Evolutionary conservation across 257 asterid species (phyloP), one percentile per base, ranked within the genome.

Genomic region (Hygrophila difformis): DNA sequence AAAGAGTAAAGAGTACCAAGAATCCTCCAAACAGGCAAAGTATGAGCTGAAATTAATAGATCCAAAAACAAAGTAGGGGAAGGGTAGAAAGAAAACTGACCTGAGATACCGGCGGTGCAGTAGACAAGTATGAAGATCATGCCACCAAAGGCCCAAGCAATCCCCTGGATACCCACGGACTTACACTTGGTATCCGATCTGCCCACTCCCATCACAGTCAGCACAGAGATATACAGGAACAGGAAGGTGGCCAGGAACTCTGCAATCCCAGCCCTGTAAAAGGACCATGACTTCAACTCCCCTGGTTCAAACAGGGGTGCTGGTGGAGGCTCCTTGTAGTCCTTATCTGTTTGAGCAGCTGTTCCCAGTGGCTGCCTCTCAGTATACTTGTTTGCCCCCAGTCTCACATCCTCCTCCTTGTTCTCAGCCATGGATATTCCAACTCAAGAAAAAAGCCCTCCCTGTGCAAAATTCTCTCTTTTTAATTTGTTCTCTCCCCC

Each of bases 121-220:
- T 72, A 72, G 18, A 72, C 79, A 52, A 72, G 79, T 5, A 75
- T 75, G 64, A 72, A 72, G 40, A 72, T 72, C 79, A 72, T 72
- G 39, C 79, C 79, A 53, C 79, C 79, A 64, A 72, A 72, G 29
- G 79, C 67, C 79, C 79, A 72, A 43, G 79, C 79, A 56, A 72
- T 63, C 1, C 79, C 79, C 55, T 72, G 79, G 41, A 67, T 67
- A 18, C 79, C 79, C 24, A 72, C 79, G 44, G 79, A 72, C 1
- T 65, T 61, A 41, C 79, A 72, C 57, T 62, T 56, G 43, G 37
- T 60, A 1, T 57, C 52, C n/a, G 79, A 48, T 18, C 71, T 63
- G 2, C 47, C 44, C 9, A 67, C 71, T 6, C 79, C 79, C 79
- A 72, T 72, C 5, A 72, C 79, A 52, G 79, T 72, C 61, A 72